Conservation (phyloP, 176 grass and related monocot species). For the Triticum monococcum region DNA sequence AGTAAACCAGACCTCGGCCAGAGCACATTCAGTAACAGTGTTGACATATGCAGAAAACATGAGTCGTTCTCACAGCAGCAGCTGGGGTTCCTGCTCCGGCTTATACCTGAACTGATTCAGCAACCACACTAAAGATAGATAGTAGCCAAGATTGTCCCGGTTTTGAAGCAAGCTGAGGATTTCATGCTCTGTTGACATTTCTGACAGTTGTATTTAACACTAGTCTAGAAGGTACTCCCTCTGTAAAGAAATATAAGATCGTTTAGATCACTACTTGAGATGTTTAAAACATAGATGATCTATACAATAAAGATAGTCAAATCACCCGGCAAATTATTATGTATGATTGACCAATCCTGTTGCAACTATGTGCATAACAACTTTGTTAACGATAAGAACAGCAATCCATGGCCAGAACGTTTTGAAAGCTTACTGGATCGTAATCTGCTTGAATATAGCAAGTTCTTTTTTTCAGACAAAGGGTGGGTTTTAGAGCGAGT, state of each 20-base stretch:
- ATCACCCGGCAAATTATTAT: background rate
- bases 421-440: background rate
- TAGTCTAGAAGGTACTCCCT: background rate
- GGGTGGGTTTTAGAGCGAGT: too few species aligned
- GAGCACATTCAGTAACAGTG: background rate
- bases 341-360: background rate
- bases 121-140: conserved; percentile 27
- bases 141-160: too few species aligned
- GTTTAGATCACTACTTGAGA: too few species aligned
- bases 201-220: background rate
- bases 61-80: conserved; percentile 50
- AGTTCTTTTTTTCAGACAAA: background rate
- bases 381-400: conserved; percentile 4
- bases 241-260: too few species aligned
- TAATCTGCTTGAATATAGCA: background rate
- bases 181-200: too few species aligned
- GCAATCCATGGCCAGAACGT: background rate
- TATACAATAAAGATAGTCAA: background rate
- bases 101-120: conserved; percentile 59
- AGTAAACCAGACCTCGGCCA: background rate
- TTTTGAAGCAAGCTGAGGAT: too few species aligned
- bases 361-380: background rate
- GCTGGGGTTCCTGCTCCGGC: conserved; percentile 59
- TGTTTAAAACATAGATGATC: background rate
- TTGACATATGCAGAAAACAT: background rate